Conservation (phyloP, 2,329 filamentous ascomycete species). For the Pseudopithomyces chartarum region DNA sequence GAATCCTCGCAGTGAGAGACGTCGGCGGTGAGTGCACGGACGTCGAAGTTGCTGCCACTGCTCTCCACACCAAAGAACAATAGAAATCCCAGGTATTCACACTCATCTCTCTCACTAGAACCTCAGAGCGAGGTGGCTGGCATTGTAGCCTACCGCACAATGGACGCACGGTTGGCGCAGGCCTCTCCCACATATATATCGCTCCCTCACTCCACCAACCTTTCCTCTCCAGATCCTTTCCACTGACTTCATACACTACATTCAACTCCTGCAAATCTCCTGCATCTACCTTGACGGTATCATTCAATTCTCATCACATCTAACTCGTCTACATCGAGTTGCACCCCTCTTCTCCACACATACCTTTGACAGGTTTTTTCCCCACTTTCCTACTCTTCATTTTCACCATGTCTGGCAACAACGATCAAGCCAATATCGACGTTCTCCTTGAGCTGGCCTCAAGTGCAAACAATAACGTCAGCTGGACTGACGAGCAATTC, state of each 20-base stretch:
- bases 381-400: too few species aligned
- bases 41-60: too few species aligned
- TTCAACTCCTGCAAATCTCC: neutral
- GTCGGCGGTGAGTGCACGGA: too few species aligned
- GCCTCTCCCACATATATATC: neutral
- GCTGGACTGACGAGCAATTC: neutral
- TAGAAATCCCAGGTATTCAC: too few species aligned
- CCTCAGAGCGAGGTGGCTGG: neutral
- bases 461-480: neutral
- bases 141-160: neutral
- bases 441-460: too few species aligned
- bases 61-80: too few species aligned
- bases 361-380: neutral
- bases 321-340: neutral
- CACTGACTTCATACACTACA: neutral
- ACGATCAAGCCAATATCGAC: neutral
- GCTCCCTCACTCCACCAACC: neutral
- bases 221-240: neutral
- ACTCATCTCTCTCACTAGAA: neutral
- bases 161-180: neutral
- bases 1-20: too few species aligned
- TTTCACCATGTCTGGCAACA: neutral
- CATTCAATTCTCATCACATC: neutral
- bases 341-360: neutral
- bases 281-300: neutral